Conservation (phyloP, 129 eudicot genomes). For the Centrapalus pauciflorus region DNA sequence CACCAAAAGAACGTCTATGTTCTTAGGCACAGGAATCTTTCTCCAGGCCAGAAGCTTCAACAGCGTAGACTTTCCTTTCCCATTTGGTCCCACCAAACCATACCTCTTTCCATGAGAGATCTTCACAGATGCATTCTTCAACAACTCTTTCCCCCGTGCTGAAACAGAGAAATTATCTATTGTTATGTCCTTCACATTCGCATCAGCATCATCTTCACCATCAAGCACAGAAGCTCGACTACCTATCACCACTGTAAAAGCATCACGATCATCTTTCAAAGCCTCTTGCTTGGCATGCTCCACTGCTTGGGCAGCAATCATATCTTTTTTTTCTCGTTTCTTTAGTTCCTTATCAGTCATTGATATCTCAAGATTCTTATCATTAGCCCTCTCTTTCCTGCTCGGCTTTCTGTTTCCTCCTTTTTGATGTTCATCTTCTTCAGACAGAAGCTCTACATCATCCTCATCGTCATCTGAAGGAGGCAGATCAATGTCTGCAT, state of each 20-base stretch:
- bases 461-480: constrained; percentile 72
- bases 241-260: constrained; percentile 78
- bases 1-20: constrained; percentile 75
- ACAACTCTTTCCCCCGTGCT: constrained; percentile 72
- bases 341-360: constrained; percentile 62
- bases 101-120: constrained; percentile 83
- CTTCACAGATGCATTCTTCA: constrained; percentile 64
- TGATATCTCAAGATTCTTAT: constrained; percentile 38
- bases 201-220: constrained; percentile 73
- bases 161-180: constrained; percentile 79
- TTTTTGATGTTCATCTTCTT: constrained; percentile 31
- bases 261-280: constrained; percentile 72
- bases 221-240: constrained; percentile 68
- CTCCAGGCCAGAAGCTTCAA: constrained; percentile 89
- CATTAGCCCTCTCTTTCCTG: constrained; percentile 35
- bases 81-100: constrained; percentile 86
- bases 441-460: constrained; percentile 31
- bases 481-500: constrained; percentile 77
- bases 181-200: constrained; percentile 78
- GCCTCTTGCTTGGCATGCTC: constrained; percentile 59
- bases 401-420: constrained; percentile 18
- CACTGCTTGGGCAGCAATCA: constrained; percentile 49
- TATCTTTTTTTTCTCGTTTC: constrained; percentile 76
- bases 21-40: constrained; percentile 81
- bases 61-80: constrained; percentile 79